Percentiles rank a stretch among this genome's conserved stretches.
Evolutionary conservation across 2,329 filamentous ascomycete genomes (phyloP).

Genomic region (Colletotrichum sp.): DNA sequence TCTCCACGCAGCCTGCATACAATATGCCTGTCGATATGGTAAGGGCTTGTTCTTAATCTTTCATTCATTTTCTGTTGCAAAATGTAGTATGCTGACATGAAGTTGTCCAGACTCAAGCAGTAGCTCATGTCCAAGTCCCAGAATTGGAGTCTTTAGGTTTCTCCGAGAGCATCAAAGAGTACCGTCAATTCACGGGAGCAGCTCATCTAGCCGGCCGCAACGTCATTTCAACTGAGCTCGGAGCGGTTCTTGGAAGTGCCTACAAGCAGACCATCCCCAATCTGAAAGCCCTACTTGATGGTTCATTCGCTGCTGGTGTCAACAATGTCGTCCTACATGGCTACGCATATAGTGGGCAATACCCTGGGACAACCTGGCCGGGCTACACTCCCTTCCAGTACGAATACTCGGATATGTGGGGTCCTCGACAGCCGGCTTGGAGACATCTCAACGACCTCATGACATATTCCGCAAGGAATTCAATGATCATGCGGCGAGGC

Average conservation of each 20-base stretch:
- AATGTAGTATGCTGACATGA: neutral
- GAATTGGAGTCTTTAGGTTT: neutral
- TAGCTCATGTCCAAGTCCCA: neutral
- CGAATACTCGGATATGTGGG: neutral
- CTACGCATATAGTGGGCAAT: neutral
- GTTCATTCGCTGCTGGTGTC: neutral
- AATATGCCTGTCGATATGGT: neutral
- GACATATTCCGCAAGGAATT: neutral
- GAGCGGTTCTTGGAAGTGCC: neutral
- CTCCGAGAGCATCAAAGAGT: neutral
- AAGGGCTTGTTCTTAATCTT: neutral
- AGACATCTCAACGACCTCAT: neutral
- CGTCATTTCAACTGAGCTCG: neutral
- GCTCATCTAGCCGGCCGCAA: neutral
- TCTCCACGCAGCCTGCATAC: neutral
- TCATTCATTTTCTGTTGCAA: accelerated
- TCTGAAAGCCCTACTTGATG: neutral
- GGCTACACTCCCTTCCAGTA: neutral
- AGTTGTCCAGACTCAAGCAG: neutral
- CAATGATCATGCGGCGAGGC: neutral
- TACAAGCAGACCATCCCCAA: neutral
- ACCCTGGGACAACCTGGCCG: neutral
- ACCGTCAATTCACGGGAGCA: neutral
- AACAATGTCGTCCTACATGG: neutral
- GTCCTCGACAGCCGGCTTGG: neutral